Evolutionary conservation across 2,329 filamentous ascomycete genomes (phyloP).

Genomic region (Diaporthe destruens): DNA sequence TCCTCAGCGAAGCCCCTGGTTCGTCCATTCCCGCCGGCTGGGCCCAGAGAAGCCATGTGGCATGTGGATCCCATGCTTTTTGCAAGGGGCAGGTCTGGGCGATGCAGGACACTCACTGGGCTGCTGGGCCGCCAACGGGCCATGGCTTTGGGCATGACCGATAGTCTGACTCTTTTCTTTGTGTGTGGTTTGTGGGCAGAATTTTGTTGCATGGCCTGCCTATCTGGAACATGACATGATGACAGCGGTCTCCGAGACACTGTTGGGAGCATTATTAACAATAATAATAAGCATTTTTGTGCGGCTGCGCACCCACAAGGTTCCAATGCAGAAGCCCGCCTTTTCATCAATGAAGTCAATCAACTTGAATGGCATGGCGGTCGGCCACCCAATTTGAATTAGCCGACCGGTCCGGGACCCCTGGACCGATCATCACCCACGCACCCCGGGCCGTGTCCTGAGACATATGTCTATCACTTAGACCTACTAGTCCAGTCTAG

Average conservation of each 20-base stretch:
- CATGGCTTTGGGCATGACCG: slow-evolving; percentile 39
- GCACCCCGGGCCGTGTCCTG: not conserved
- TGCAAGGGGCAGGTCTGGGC: slow-evolving; percentile 14
- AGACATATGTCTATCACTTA: slow-evolving; percentile 22
- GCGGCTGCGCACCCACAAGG: slow-evolving; percentile 5
- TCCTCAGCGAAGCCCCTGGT: slow-evolving; percentile 16
- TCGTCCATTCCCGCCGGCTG: slow-evolving; percentile 16
- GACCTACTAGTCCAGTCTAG: slow-evolving; percentile 7
- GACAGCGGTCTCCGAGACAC: slow-evolving; percentile 37
- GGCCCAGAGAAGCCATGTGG: slow-evolving; percentile 39
- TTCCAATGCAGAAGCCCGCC: slow-evolving; percentile 13
- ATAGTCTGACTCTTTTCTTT: slow-evolving; percentile 18
- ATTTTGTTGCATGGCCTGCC: slow-evolving; percentile 6
- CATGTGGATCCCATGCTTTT: slow-evolving; percentile 34
- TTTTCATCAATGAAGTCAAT: not conserved
- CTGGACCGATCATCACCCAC: not conserved
- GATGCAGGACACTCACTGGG: slow-evolving; percentile 11
- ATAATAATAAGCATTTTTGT: slow-evolving; percentile 2
- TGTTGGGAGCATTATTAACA: slow-evolving; percentile 34
- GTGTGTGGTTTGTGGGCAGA: slow-evolving; percentile 15
- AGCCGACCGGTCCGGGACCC: slow-evolving; percentile 27
- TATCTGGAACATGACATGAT: slow-evolving; percentile 34
- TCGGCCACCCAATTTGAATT: slow-evolving; percentile 31
- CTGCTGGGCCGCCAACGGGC: slow-evolving; percentile 17
- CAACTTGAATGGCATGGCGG: not conserved